Evolutionary conservation across 495 filamentous ascomycete species (phyloP).

Genomic region (Sporormia fimetaria): DNA sequence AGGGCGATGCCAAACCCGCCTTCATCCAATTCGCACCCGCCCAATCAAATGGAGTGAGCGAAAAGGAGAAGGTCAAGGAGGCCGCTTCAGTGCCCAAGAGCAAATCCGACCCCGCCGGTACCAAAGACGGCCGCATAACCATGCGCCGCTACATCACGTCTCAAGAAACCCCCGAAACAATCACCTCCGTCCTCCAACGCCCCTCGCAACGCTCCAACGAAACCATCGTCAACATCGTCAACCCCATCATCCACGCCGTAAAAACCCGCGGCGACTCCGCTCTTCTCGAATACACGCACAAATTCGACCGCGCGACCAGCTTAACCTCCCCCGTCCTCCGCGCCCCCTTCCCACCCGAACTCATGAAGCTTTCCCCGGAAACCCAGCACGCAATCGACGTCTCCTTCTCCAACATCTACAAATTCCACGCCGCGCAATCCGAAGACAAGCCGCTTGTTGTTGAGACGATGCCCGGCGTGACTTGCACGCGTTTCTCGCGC

Average conservation of each 20-base stretch:
- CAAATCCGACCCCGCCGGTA: constrained; percentile 36
- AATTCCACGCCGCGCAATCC: constrained; percentile 83
- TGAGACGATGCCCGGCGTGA: constrained; percentile 94
- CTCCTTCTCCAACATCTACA: constrained; percentile 84
- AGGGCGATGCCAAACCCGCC: constrained; percentile 84
- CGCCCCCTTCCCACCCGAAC: constrained; percentile 68
- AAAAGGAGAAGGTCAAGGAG: constrained; percentile 33
- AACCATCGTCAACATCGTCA: constrained; percentile 75
- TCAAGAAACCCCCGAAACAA: constrained; percentile 42
- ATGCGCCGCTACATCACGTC: not conserved
- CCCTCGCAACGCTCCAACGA: constrained; percentile 90
- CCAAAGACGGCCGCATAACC: constrained; percentile 10
- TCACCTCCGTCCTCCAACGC: constrained; percentile 62
- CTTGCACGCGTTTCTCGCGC: constrained; percentile 85
- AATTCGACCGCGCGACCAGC: constrained; percentile 90
- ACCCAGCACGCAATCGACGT: constrained; percentile 84
- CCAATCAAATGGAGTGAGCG: constrained; percentile 5
- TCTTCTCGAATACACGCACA: constrained; percentile 83
- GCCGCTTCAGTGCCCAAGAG: constrained; percentile 36
- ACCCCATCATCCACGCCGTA: constrained; percentile 81
- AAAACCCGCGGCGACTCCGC: constrained; percentile 71
- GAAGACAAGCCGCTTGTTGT: constrained; percentile 68
- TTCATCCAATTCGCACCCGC: constrained; percentile 40
- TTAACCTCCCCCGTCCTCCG: constrained; percentile 76
- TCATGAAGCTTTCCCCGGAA: constrained; percentile 77